These are phyloP conservation scores for Fusarium xyrophilum DNA, from an alignment of 2,329 filamentous ascomycete genomes.

Conservation along the genomic window DNA sequence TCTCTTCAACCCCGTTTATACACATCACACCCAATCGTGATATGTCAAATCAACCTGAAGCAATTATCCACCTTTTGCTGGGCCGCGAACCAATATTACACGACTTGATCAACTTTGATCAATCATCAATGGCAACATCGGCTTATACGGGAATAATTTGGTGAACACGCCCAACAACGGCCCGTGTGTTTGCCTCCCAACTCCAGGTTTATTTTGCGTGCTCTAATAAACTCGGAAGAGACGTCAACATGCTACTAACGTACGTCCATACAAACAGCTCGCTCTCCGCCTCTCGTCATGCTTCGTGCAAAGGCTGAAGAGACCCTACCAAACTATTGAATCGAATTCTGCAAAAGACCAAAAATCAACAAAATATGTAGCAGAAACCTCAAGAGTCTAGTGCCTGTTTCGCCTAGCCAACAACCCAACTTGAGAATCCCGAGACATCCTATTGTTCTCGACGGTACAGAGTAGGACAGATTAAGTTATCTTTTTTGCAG, in stretches of 20 bases:
- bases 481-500: neutral
- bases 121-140: constrained; percentile 14
- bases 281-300: constrained; percentile 6
- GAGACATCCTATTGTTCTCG: constrained; percentile 28
- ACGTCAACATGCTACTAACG: constrained; percentile 3
- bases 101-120: constrained; percentile 1
- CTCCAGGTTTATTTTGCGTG: neutral
- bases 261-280: neutral
- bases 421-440: constrained; percentile 15
- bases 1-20: neutral
- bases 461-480: constrained; percentile 17
- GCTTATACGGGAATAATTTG: constrained; percentile 14
- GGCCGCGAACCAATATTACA: neutral
- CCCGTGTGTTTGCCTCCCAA: constrained; percentile 32
- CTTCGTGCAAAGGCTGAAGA: constrained; percentile 2
- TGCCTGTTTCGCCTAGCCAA: constrained; percentile 21
- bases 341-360: constrained; percentile 1
- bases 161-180: constrained; percentile 26
- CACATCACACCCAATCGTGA: neutral
- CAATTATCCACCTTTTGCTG: constrained; percentile 14
- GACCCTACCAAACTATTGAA: constrained; percentile 28
- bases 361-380: neutral
- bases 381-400: constrained; percentile 20
- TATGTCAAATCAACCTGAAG: constrained; percentile 17
- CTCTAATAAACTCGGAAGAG: constrained; percentile 1